phyloP scores from a whole-genome alignment of 257 asterid genomes.

The Plectranthus barbatus region DNA sequence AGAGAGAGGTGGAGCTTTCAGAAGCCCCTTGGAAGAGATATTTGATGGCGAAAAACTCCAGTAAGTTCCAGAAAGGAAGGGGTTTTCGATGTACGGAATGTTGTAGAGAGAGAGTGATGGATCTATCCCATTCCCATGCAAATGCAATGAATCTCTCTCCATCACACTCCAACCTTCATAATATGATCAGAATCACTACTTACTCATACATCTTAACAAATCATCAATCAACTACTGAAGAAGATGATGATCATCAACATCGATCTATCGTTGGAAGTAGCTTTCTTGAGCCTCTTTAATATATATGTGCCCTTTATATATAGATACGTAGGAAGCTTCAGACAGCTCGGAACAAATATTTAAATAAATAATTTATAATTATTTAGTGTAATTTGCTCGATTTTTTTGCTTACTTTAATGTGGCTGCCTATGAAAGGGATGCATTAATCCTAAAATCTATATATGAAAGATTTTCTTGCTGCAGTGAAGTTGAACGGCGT shows the following conservation, averaged over 20 bases:
- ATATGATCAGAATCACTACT: not conserved
- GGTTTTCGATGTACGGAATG: constrained; percentile 10
- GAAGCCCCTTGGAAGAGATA: constrained; percentile 29
- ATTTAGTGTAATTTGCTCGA: not conserved
- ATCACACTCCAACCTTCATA: not conserved
- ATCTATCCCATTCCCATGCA: constrained; percentile 17
- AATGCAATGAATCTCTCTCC: constrained; percentile 29
- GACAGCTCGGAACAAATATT: not conserved
- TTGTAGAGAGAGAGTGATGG: constrained; percentile 19
- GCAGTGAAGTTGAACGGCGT: not conserved
- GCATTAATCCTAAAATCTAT: constrained; percentile 6
- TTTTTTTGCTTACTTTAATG: not conserved
- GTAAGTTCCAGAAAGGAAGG: constrained; percentile 15
- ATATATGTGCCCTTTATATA: not conserved
- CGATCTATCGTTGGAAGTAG: too few species aligned
- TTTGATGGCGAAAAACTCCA: constrained; percentile 13
- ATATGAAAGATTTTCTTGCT: constrained; percentile 6
- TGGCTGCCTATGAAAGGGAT: too few species aligned
- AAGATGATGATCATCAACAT: too few species aligned
- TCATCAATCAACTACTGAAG: too few species aligned
- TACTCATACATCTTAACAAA: not conserved
- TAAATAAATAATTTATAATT: not conserved
- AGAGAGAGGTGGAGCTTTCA: constrained; percentile 34
- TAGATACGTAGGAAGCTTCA: not conserved
- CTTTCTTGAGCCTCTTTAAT: too few species aligned